Evolutionary conservation across 1,284 basidiomycete species (phyloP), one percentile per base, ranked within the genome.

Genomic region (Leccinum subatratum): DNA sequence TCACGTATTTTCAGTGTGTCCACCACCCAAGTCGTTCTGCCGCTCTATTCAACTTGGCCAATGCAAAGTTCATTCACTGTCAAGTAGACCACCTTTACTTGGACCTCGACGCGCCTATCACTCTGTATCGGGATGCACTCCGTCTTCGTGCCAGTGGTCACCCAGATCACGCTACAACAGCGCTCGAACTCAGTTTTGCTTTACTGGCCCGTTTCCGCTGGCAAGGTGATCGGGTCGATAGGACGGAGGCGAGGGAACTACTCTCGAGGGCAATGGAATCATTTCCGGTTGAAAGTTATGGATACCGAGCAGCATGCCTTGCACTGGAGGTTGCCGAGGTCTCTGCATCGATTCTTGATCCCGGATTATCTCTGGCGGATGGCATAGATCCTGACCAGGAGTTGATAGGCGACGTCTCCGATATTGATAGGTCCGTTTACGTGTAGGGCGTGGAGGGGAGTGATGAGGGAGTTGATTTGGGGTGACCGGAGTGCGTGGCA

Each of bases 401-500:
- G 37, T 37, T 37, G 37, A 14, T 14, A 20, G 48, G 48, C 11
- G 48, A 54, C 48, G 9, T 54, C 48, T 8, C 20, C 4, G 48
- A 54, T 3, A n/a, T 54, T n/a, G n/a, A n/a, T n/a, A 54, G 16
- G 48, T 54, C 48, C 12, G 6, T 54, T 54, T 48, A 4, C 7
- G n/a, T 20, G 18, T 48, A 61, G 51, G 67, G 72, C 72, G 72
- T 75, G 72, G 70, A 25, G 59, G 25, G 57, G 57, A 28, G 28
- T 30, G 57, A 56, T 28, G 67, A 56, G 63, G 69, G 51, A 58
- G 71, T 42, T 72, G 68, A 72, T 67, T 70, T 76, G 72, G 72
- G 72, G 74, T 75, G 72, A 51, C 45, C 20, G 28, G 61, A 54
- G 42, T 63, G 70, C 67, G 61, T 71, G 69, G 64, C 65, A 64